Base-by-base conservation (phyloP, 768 basidiomycete species). In the Xerocomellus chrysenteron region DNA sequence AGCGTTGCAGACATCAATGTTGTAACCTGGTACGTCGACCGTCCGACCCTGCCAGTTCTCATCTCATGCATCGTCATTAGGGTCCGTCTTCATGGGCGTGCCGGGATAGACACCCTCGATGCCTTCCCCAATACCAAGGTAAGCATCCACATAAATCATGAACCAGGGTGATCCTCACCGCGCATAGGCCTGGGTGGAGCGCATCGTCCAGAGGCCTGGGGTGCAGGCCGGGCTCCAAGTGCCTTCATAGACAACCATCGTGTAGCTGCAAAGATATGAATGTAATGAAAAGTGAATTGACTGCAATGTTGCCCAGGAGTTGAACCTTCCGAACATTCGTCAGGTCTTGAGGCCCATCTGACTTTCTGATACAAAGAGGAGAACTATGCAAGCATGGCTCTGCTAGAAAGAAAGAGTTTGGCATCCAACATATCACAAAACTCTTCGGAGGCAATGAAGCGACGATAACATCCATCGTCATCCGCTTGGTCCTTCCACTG, bases 1-100 rank as follows among this genome's bases (percentile, higher is more conserved):
- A 83, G 79, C 40, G 71, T 94, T 46, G 93, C 89, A 8, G 90
- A 92, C 64, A 73, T 89, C 54, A 92, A 91, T 55, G 76, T 78
- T 4, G 66, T 81, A 53, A 77, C 87, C 5, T 91, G 88, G 88
- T 85, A 59, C 10, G 65, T 52, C 30, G 55, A 70, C 53, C 12
- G 4, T 14, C 19, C 35, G 16, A 32, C 4, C 13, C 26, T 49
- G 13, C 16, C 19, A 11, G 28, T 24, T n/a, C 1, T 37, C 1
- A 11, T 45, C 35, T 57, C 13, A 57, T 21, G 17, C 36, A 51
- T 47, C 41, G 11, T 32, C 47, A 33, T 52, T 47, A 90, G 88
- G 90, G 77, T 92, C 47, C 70, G 76, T 21, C 44, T 74, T 39
- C 80, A 83, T 58, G 39, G 60, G 10, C 75, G 65, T 57, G 72